phyloP scores from a whole-genome alignment of 768 basidiomycete genomes.

The Scleroderma bovista region DNA sequence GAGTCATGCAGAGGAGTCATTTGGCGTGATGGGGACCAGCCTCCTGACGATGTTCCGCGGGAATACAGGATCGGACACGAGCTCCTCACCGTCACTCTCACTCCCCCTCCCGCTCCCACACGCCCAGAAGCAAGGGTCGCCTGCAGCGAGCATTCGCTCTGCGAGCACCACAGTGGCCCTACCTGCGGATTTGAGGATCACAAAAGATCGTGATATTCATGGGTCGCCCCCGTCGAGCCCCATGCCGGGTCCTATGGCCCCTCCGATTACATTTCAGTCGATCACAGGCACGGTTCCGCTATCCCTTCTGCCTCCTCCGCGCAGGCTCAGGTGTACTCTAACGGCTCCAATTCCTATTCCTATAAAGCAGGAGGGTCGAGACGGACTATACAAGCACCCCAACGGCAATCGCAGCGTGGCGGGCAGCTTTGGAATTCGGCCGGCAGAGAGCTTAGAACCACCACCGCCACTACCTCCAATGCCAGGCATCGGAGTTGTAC shows the following conservation, averaged over 20 bases:
- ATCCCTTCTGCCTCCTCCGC: constrained; percentile 32
- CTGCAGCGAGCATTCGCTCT: constrained; percentile 23
- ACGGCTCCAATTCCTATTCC: neutral
- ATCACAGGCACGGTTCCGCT: constrained; percentile 25
- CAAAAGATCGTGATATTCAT: constrained; percentile 30
- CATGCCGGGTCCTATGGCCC: constrained; percentile 22
- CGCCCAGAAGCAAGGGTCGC: constrained; percentile 13
- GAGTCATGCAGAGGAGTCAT: constrained; percentile 47
- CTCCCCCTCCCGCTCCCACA: constrained; percentile 26
- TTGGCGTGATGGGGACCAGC: constrained; percentile 49
- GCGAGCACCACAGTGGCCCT: constrained; percentile 14
- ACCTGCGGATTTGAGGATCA: constrained; percentile 33
- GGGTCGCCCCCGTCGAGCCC: constrained; percentile 18
- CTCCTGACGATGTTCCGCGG: constrained; percentile 48
- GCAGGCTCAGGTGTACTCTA: constrained; percentile 20
- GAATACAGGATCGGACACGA: constrained; percentile 28
- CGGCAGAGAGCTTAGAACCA: constrained; percentile 4
- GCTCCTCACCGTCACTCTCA: constrained; percentile 22
- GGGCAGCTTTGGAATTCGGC: constrained; percentile 24
- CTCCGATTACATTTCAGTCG: constrained; percentile 20
- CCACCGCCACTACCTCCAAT: neutral
- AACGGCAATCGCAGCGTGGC: constrained; percentile 25
- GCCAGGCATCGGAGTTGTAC: neutral
- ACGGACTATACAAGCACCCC: constrained; percentile 21
- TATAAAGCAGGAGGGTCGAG: constrained; percentile 3